phyloP scores from a whole-genome alignment of 1,284 basidiomycete genomes.

The Thelephora terrestris region DNA sequence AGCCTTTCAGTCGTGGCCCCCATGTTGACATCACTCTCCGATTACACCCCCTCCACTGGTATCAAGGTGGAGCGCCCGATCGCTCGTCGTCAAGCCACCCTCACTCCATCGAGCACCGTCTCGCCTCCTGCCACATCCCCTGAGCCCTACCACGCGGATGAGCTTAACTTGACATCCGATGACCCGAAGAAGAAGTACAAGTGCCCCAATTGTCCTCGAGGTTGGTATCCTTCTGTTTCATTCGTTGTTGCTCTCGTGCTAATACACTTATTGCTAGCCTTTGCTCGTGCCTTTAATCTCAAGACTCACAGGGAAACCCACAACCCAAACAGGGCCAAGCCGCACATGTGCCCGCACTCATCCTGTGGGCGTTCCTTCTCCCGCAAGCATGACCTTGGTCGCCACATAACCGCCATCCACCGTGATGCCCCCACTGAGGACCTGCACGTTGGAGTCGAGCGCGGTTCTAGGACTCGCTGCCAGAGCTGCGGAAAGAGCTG shows the following conservation, averaged over 20 bases:
- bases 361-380: conserved; percentile 80
- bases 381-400: conserved; percentile 81
- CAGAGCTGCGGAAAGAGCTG: conserved; percentile 64
- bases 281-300: conserved; percentile 83
- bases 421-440: conserved; percentile 46
- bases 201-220: conserved; percentile 60
- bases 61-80: neutral
- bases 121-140: conserved; percentile 47
- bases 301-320: conserved; percentile 89
- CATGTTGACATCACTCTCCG: conserved; percentile 29
- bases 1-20: neutral
- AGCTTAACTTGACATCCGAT: conserved; percentile 26
- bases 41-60: conserved; percentile 31
- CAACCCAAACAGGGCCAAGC: conserved; percentile 79
- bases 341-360: conserved; percentile 72
- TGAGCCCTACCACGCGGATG: conserved; percentile 27
- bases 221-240: conserved; percentile 27
- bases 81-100: conserved; percentile 11
- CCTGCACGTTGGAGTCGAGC: conserved; percentile 46
- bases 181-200: conserved; percentile 70
- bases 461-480: conserved; percentile 56
- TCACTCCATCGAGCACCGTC: conserved; percentile 31
- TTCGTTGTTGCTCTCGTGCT: conserved; percentile 8
- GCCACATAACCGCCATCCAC: conserved; percentile 81
- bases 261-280: conserved; percentile 37